phyloP scores from a whole-genome alignment of 2,329 filamentous ascomycete species.

The Hypoxylon sp. region DNA sequence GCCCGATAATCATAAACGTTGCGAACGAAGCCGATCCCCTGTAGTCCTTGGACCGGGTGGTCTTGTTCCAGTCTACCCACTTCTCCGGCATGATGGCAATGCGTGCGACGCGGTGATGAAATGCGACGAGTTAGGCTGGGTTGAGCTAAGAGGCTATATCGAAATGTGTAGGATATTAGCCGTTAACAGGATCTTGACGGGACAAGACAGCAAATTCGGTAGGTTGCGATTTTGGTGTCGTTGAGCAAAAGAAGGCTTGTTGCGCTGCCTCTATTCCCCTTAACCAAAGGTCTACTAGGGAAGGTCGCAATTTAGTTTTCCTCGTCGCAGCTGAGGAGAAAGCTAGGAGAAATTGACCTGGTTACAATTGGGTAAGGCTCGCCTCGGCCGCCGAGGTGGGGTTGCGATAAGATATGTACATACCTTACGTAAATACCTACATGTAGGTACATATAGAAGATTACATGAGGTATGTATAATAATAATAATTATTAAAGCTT shows the following conservation, averaged over 20 bases:
- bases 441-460: too few species aligned
- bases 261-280: neutral
- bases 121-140: constrained; percentile 16
- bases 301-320: constrained; percentile 22
- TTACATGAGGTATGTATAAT: too few species aligned
- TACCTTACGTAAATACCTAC: too few species aligned
- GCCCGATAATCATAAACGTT: constrained; percentile 96
- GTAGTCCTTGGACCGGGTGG: constrained; percentile 70
- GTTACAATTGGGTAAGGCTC: constrained; percentile 23
- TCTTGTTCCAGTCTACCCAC: constrained; percentile 70
- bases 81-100: constrained; percentile 52
- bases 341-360: constrained; percentile 22
- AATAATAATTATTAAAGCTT: too few species aligned
- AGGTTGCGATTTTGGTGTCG: neutral
- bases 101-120: constrained; percentile 19
- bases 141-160: constrained; percentile 5
- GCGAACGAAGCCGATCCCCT: constrained; percentile 82
- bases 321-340: constrained; percentile 34
- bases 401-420: constrained; percentile 22
- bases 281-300: constrained; percentile 14
- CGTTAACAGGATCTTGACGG: neutral
- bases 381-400: constrained; percentile 5
- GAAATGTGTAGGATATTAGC: constrained; percentile 6
- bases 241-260: constrained; percentile 7
- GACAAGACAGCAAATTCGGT: neutral